Base-by-base conservation (phyloP, 768 basidiomycete genomes). In the Pleurotus giganteus region DNA sequence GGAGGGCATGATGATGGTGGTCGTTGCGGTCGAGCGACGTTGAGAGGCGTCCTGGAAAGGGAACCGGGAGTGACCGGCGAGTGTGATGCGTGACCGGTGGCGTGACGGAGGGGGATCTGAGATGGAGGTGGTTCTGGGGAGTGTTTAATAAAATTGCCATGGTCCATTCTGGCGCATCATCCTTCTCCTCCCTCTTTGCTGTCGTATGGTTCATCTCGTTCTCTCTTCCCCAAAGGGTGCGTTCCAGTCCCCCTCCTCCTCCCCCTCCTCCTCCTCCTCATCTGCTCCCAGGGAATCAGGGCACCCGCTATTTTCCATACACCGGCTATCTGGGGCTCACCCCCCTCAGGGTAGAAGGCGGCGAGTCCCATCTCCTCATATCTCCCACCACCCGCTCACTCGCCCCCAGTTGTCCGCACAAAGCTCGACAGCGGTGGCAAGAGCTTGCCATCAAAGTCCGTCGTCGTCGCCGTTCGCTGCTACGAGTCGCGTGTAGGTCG, bases 261-360 rank as follows among this genome's bases (percentile, higher is more conserved):
- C 41, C 37, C 24, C 23, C 39, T n/a, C 12, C 32, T n/a, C n/a
- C 39, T 27, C 44, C 54, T 43, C 63, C 61, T 17, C 59, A 57
- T 53, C 26, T 34, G 54, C 19, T 28, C 23, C 21, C 62, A 77
- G 87, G 85, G 63, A 90, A 89, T 69, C 75, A 82, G 60, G 82
- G 82, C 57, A 76, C 81, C 55, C 80, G 83, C 53, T 86, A 79
- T 70, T 93, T 89, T 69, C 91, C 91, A 47, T 74, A 83, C 76
- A 70, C 73, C 53, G 91, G 91, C 65, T 87, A 84, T 71, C 84
- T 93, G 60, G 91, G 89, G 60, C 78, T 94, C 64, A 91, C 89
- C 41, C 84, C 87, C 54, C 74, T 93, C 71, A 82, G 79, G 63
- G 80, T 91, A 63, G 87, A 91, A 72, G 91, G 91, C 69, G 69